phyloP scores from a whole-genome alignment of 2,329 filamentous ascomycete species.

The Grosmannia penicillata region DNA sequence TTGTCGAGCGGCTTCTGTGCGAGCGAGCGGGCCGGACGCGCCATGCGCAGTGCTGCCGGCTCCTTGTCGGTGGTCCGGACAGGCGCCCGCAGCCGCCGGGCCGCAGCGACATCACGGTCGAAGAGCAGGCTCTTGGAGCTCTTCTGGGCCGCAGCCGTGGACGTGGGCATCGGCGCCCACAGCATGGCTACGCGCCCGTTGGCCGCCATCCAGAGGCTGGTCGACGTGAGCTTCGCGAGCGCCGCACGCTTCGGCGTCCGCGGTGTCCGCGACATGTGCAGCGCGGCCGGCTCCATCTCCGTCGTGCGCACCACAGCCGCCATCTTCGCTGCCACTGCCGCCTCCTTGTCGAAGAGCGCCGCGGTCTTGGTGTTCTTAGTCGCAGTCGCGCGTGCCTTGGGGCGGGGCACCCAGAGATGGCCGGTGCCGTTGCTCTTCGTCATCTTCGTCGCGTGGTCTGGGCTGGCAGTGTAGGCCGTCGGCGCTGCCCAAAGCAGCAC shows the following conservation, averaged over 20 bases:
- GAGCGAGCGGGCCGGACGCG: constrained; percentile 9
- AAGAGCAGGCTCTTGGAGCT: background rate
- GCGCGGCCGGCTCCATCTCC: constrained; percentile 13
- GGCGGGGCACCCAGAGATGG: constrained; percentile 5
- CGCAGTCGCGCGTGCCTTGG: background rate
- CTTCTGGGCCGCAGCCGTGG: background rate
- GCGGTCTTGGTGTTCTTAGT: background rate
- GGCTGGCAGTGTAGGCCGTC: background rate
- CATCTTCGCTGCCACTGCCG: constrained; percentile 4
- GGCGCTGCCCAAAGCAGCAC: background rate
- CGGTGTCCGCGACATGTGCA: constrained; percentile 15
- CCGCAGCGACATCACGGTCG: background rate
- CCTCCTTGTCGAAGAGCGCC: constrained; percentile 7
- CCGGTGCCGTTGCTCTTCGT: background rate
- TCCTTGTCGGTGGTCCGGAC: constrained; percentile 3
- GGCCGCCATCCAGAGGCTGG: constrained; percentile 13
- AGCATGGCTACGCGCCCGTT: background rate
- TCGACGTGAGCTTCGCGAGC: constrained; percentile 14
- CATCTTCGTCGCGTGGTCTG: background rate
- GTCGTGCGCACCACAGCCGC: constrained; percentile 9
- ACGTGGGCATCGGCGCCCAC: background rate
- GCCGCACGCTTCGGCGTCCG: constrained; percentile 13
- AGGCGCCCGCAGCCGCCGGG: background rate
- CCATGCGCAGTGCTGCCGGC: constrained; percentile 15
- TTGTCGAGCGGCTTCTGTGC: background rate